Evolutionary conservation across 2,329 filamentous ascomycete species (phyloP), one percentile per base, ranked within the genome.

Genomic region (Aureobasidium sp.): DNA sequence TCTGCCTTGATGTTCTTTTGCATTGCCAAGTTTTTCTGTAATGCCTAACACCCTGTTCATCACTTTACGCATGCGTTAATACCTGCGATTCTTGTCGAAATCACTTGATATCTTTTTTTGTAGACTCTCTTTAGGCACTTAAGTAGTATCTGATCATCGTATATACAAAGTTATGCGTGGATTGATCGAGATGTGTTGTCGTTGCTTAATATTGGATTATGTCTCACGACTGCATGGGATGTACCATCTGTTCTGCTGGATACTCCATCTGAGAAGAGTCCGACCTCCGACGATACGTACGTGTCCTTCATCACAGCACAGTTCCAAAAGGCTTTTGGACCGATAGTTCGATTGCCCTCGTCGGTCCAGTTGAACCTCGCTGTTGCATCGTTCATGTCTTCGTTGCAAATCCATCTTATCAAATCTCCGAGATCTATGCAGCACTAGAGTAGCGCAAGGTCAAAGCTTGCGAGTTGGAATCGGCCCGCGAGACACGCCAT

Each of bases 391-490:
- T 8, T n/a, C n/a, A 15, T n/a, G 14, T 12, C 11, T n/a, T 11
- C 1, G 2, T 39, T 39, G 12, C 37, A 42, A 42, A 20, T 25
- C 11, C 53, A 57, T 57, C 53, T 57, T 57, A 57, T 57, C 53
- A 36, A 56, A 45, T 44, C 52, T 44, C 53, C 29, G 39, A 57
- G 53, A 57, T 57, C 53, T 57, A 57, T 57, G 29, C 27, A 45
- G 53, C 39, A 29, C 53, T 45, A 45, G 15, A 29, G 15, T 41
- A 42, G 37, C 36, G 49, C 22, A n/a, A n/a, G 25, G 37, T 42
- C 51, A 55, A 55, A 55, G 51, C 37, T 41, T 12, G 11, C 17
- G 45, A 45, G 22, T 34, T 44, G 5, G 17, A 56, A n/a, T 56
- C 52, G 39, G 52, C 17, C 52, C 52, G 36, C 29, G 34, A 22